These are phyloP conservation scores for Nicotiana sylvestris DNA, from an alignment of 257 asterid species.

Conservation along the genomic window DNA sequence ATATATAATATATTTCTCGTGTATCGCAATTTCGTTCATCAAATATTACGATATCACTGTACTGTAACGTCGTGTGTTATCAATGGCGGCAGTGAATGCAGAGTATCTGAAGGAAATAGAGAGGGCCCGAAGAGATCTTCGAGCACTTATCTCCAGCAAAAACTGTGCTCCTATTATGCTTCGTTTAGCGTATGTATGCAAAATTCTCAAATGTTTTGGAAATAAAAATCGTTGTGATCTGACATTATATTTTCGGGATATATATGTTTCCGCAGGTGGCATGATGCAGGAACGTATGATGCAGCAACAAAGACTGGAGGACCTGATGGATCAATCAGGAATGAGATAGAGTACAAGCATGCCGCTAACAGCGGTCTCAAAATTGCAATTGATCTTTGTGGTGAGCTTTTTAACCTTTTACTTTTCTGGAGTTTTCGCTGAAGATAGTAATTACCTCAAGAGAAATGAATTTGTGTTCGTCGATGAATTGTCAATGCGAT, in stretches of 20 bases:
- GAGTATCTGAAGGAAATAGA: constrained; percentile 62
- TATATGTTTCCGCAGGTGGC: constrained; percentile 59
- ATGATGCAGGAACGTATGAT: constrained; percentile 90
- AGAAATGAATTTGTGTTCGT: background rate
- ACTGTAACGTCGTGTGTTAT: background rate
- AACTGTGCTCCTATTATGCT: constrained; percentile 84
- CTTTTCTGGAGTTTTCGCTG: background rate
- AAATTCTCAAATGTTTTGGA: background rate
- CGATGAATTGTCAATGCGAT: background rate
- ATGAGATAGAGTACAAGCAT: constrained; percentile 47
- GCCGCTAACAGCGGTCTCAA: constrained; percentile 64
- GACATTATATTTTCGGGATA: background rate
- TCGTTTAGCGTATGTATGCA: constrained; percentile 60
- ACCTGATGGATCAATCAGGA: constrained; percentile 87
- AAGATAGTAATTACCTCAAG: background rate
- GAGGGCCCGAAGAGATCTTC: constrained; percentile 52
- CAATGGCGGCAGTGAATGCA: constrained; percentile 23
- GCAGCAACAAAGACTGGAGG: constrained; percentile 79
- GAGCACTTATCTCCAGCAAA: constrained; percentile 62
- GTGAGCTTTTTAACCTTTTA: constrained; percentile 27
- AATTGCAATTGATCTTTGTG: constrained; percentile 70
- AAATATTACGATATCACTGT: background rate
- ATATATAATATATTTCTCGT: background rate
- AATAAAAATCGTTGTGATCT: background rate
- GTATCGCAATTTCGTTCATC: background rate